These are phyloP conservation scores for Pisolithus albus DNA, from an alignment of 768 basidiomycete species.

Conservation along the genomic window DNA sequence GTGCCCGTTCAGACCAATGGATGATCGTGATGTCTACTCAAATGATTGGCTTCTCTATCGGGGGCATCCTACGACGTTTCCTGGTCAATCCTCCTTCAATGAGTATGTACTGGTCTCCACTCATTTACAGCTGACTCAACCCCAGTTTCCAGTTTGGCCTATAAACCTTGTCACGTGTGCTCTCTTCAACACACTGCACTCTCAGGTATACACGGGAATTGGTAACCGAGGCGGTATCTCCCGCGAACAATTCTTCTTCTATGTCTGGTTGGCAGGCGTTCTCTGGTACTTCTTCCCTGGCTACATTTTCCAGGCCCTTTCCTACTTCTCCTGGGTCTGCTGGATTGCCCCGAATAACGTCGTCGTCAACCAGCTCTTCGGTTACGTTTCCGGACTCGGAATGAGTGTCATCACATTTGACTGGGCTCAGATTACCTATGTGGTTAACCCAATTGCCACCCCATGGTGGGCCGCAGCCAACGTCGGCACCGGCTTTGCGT, in stretches of 20 bases:
- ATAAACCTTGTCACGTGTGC: conserved; percentile 63
- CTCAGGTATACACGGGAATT: conserved; percentile 39
- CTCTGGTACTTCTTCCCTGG: conserved; percentile 61
- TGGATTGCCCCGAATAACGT: conserved; percentile 70
- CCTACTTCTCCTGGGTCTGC: conserved; percentile 53
- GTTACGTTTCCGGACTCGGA: conserved; percentile 46
- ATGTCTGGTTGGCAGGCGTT: conserved; percentile 28
- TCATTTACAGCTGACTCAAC: conserved; percentile 43
- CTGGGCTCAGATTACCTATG: conserved; percentile 59
- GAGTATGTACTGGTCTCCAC: conserved; percentile 31
- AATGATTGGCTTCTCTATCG: conserved; percentile 46
- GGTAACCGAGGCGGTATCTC: conserved; percentile 41
- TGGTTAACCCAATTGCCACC: conserved; percentile 53
- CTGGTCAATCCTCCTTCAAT: conserved; percentile 54
- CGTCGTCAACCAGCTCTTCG: conserved; percentile 70
- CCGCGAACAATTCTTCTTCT: conserved; percentile 47
- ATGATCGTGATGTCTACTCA: conserved; percentile 67
- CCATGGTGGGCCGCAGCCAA: conserved; percentile 85
- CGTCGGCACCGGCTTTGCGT: conserved; percentile 51
- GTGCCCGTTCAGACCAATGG: conserved; percentile 40
- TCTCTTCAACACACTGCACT: conserved; percentile 69
- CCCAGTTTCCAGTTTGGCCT: conserved; percentile 55
- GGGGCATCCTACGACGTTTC: conserved; percentile 49
- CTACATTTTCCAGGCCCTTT: conserved; percentile 62
- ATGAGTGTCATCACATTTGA: conserved; percentile 79